Evolutionary conservation across 2,329 filamentous ascomycete species (phyloP), one percentile per base, ranked within the genome.

Genomic region (Coniochaeta sp.): DNA sequence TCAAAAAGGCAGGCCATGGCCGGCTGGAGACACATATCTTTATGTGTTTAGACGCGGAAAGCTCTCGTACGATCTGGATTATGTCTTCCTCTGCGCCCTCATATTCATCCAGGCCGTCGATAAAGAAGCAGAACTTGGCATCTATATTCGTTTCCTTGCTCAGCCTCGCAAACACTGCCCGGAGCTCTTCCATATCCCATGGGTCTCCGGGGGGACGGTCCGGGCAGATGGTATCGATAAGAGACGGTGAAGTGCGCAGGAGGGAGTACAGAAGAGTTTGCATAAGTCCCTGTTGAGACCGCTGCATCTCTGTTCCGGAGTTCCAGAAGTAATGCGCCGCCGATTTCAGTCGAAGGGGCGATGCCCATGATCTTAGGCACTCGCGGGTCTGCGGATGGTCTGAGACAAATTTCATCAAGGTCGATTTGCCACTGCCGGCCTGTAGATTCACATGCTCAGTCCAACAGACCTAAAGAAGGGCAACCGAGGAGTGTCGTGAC

Each of bases 241-340:
- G 28, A 22, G 26, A 31, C 6, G 52, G 26, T 28, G 14, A 12
- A 7, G 6, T 3, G 14, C 24, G 19, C 2, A 54, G 31, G 7
- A 54, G 5, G 5, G 31, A 24, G 24, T 12, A 33, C 12, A 61
- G 19, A 19, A 61, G 28, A n/a, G 47, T 24, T 26, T 56, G 58
- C 17, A 59, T 50, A 1, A 59, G 34, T 47, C 60, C 60, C 31
- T 59, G 34, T 31, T 59, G 57, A 11, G 57, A 61, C 22, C 55
- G 36, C 24, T 59, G 60, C 47, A 61, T 59, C 22, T n/a, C 16
- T 3, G 26, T 52, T 26, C 60, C 60, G 11, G 59, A 17, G 28
- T 22, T 56, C 57, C 59, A 61, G 28, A 61, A 61, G 47, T 55
- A 61, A 56, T 61, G 59, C 7, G 22, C 24, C 2, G 34, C 47